Percentiles rank a stretch among this genome's conserved stretches.
These are phyloP conservation scores for Pichia sp. DNA, from an alignment of 1,139 yeast genomes.

Conservation along the genomic window DNA sequence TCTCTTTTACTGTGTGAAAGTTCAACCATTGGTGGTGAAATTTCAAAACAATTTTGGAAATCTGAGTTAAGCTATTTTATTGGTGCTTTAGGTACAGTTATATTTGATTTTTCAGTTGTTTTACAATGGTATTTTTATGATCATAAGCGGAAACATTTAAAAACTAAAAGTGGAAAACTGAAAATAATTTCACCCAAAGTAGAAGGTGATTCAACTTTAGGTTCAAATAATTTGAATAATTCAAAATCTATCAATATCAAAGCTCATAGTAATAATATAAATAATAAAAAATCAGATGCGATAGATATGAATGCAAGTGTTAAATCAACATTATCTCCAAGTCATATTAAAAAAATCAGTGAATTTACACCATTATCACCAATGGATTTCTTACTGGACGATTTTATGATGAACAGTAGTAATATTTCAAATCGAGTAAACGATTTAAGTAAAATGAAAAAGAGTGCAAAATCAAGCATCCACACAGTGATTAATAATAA, in stretches of 20 bases:
- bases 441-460: not conserved
- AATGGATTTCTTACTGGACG: constrained; percentile 30
- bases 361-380: constrained; percentile 31
- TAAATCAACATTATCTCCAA: constrained; percentile 24
- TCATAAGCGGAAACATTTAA: constrained; percentile 9
- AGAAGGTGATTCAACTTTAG: not conserved
- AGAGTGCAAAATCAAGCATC: constrained; percentile 1
- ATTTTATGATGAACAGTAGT: constrained; percentile 17
- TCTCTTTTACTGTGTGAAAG: constrained; percentile 51
- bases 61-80: constrained; percentile 29
- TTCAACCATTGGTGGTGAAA: constrained; percentile 27
- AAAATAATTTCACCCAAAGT: constrained; percentile 1
- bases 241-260: not conserved
- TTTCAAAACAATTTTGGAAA: constrained; percentile 26
- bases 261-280: not conserved
- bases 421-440: not conserved
- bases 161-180: constrained; percentile 8
- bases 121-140: constrained; percentile 30
- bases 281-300: constrained; percentile 1
- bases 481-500: not conserved
- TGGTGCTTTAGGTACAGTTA: constrained; percentile 31
- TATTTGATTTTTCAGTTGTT: constrained; percentile 24
- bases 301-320: constrained; percentile 10
- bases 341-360: constrained; percentile 26
- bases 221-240: not conserved